phyloP scores from a whole-genome alignment of 352 stramenopile genomes.

The Peronosclerospora sorghi region DNA sequence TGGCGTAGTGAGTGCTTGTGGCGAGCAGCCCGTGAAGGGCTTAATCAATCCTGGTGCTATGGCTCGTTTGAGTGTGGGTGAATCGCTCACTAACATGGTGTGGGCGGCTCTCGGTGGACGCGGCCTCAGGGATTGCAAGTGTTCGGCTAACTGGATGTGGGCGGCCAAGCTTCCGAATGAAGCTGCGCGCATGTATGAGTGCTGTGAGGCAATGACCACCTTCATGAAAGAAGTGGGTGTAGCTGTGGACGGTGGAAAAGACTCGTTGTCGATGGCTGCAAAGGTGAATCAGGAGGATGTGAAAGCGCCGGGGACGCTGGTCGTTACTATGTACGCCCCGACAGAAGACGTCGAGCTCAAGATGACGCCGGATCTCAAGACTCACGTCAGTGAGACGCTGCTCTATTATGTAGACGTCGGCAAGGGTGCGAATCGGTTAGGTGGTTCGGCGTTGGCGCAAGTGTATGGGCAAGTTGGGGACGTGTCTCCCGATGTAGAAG shows the following conservation, averaged over 20 bases:
- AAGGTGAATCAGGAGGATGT: slow-evolving; percentile 91
- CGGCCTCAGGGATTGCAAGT: slow-evolving; percentile 95
- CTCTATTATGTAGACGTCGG: slow-evolving; percentile 95
- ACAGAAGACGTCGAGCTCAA: slow-evolving; percentile 95
- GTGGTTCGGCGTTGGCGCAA: slow-evolving; percentile 93
- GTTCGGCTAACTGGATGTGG: slow-evolving; percentile 99
- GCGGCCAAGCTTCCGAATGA: slow-evolving; percentile 98
- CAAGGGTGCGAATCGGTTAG: slow-evolving; percentile 86
- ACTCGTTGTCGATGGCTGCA: slow-evolving; percentile 98
- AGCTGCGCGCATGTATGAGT: slow-evolving; percentile 97
- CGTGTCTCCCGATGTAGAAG: slow-evolving; percentile 87
- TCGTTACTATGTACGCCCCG: slow-evolving; percentile 95
- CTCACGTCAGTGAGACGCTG: slow-evolving; percentile 48
- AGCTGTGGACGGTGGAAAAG: slow-evolving; percentile 97
- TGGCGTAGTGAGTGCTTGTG: slow-evolving; percentile 93
- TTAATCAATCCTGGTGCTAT: slow-evolving; percentile 92
- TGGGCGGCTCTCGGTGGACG: slow-evolving; percentile 89
- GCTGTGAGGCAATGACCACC: slow-evolving; percentile 91
- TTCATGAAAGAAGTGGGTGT: slow-evolving; percentile 94
- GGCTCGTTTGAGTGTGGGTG: slow-evolving; percentile 93
- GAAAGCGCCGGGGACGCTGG: slow-evolving; percentile 95
- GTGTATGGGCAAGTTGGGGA: slow-evolving; percentile 85
- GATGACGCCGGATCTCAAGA: slow-evolving; percentile 97
- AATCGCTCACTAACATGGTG: slow-evolving; percentile 98
- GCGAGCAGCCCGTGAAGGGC: slow-evolving; percentile 96